Percentiles rank a stretch among this genome's conserved stretches.
Evolutionary conservation across 129 eudicot species (phyloP).

Genomic region (Arctium lappa): DNA sequence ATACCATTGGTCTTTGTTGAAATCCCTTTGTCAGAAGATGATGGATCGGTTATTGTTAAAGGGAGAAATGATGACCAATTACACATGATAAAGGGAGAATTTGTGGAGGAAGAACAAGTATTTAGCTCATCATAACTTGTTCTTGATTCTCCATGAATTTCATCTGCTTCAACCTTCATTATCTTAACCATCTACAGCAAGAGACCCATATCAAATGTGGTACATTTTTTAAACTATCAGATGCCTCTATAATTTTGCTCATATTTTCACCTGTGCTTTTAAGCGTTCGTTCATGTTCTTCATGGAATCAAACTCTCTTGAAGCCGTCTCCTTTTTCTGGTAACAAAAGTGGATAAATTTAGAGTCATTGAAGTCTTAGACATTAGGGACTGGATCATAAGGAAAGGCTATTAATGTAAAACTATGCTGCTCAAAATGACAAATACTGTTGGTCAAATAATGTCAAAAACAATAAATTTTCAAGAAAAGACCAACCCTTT

Average conservation of each 20-base stretch:
- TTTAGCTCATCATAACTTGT: constrained; percentile 1
- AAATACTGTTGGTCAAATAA: not conserved
- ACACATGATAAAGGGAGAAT: constrained; percentile 5
- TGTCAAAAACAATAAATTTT: not conserved
- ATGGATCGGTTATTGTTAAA: not conserved
- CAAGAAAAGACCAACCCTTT: constrained; percentile 33
- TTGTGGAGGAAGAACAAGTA: constrained; percentile 17
- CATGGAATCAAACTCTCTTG: constrained; percentile 31
- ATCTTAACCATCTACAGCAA: constrained; percentile 28
- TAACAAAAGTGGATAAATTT: constrained; percentile 5
- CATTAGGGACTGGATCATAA: not conserved
- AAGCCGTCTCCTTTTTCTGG: constrained; percentile 48
- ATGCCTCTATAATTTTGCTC: not conserved
- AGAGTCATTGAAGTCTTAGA: not conserved
- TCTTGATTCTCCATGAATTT: constrained; percentile 1
- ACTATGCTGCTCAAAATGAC: not conserved
- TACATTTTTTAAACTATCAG: not conserved
- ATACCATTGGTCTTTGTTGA: not conserved
- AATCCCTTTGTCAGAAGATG: constrained; percentile 12
- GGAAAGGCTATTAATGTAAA: not conserved
- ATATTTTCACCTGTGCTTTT: constrained; percentile 42
- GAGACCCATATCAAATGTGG: not conserved
- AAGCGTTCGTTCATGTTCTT: constrained; percentile 37
- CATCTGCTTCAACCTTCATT: constrained; percentile 20
- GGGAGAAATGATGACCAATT: constrained; percentile 33